Evolutionary conservation across 352 stramenopile genomes (phyloP), one percentile per base, ranked within the genome.

Genomic region (Blastocystis hominis): DNA sequence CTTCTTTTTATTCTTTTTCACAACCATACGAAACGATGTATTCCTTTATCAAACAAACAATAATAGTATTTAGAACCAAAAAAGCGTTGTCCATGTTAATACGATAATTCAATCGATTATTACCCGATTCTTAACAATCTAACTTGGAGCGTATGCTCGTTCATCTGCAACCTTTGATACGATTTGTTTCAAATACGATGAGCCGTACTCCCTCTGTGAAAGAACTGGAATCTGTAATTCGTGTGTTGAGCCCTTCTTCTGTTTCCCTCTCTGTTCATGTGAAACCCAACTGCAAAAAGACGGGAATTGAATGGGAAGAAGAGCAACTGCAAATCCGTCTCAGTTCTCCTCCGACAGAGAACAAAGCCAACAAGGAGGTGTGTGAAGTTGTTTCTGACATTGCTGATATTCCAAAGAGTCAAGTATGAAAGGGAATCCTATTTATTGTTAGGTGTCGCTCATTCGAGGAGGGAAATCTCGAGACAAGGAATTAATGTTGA

Each of bases 301-400:
- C 72, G n/a, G 72, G 72, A 20, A 84, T 84, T 15, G 72, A 66
- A 36, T 84, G 72, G 72, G 44, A 84, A 40, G 72, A 84, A 24
- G 47, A 84, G 15, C 54, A 69, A 34, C 36, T 84, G 47, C 47
- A 47, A 38, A 84, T 84, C n/a, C 36, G 46, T 47, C 50, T 84
- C 46, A 84, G 24, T 36, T 84, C 72, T 24, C 72, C 72, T 68
- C 72, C 72, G 15, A 53, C 68, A 40, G 72, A 84, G 6, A 84
- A 84, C 56, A 84, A 84, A 34, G 72, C 72, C 17, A 84, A 84
- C 36, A 84, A 84, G 72, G 72, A 84, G 40, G 72, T 68, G 20
- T 84, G 72, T 42, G 72, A 84, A 42, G 72, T 84, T 0, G 54
- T 84, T 54, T 63, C 72, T 4, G 54, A 84, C 20, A 69, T 84